Conservation (phyloP, 2,329 filamentous ascomycete species). For the Beauveria australis region DNA sequence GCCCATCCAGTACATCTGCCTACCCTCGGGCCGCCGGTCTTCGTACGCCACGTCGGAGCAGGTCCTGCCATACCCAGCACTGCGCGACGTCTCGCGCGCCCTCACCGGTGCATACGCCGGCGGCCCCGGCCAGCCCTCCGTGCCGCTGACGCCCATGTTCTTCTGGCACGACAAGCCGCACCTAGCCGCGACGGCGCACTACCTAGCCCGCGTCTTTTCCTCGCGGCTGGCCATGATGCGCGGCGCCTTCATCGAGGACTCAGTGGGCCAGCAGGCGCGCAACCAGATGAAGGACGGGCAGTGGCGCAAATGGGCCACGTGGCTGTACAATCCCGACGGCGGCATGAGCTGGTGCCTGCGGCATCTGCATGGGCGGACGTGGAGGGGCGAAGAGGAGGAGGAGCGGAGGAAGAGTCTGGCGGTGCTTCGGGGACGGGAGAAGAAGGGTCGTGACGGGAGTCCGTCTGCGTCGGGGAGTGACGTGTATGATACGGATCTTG, state of each 20-base stretch:
- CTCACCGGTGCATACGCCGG: slow-evolving; percentile 33
- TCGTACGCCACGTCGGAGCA: slow-evolving; percentile 41
- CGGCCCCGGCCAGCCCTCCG: slow-evolving; percentile 9
- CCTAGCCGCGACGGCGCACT: slow-evolving; percentile 39
- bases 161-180: slow-evolving; percentile 54
- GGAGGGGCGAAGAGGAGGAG: slow-evolving; percentile 20
- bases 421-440: not conserved
- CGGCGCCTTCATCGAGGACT: slow-evolving; percentile 50
- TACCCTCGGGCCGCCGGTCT: slow-evolving; percentile 43
- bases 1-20: slow-evolving; percentile 44
- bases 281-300: slow-evolving; percentile 46
- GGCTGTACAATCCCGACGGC: slow-evolving; percentile 44
- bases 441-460: not conserved
- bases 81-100: slow-evolving; percentile 32
- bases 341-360: slow-evolving; percentile 37
- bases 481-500: not conserved
- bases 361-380: slow-evolving; percentile 44
- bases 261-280: slow-evolving; percentile 45
- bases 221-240: slow-evolving; percentile 40
- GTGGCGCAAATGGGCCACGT: slow-evolving; percentile 46
- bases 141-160: slow-evolving; percentile 47
- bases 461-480: not conserved
- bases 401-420: not conserved
- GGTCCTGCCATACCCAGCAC: slow-evolving; percentile 32
- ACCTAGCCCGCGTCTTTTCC: slow-evolving; percentile 41